phyloP scores from a whole-genome alignment of 1,284 basidiomycete species.

The Meira nashicola region DNA sequence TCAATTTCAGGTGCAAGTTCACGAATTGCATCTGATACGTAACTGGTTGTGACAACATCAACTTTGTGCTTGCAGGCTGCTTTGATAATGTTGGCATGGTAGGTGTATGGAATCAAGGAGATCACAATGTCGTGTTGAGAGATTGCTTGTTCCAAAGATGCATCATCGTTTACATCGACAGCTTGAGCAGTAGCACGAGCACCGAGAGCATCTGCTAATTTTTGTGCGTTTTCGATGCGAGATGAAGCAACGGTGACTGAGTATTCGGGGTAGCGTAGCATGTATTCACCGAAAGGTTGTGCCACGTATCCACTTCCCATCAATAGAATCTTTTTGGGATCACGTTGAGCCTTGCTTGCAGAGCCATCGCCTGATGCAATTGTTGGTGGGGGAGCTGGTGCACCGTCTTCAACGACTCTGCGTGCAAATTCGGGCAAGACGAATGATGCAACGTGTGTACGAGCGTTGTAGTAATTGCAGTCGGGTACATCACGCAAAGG shows the following conservation, averaged over 20 bases:
- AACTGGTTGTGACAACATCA: conserved; percentile 93
- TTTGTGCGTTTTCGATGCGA: conserved; percentile 59
- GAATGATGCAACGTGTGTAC: conserved; percentile 79
- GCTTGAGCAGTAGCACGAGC: conserved; percentile 67
- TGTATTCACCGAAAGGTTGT: conserved; percentile 85
- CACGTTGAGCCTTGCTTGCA: conserved; percentile 38
- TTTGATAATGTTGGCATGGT: conserved; percentile 86
- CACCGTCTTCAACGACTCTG: conserved; percentile 52
- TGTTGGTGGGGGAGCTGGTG: conserved; percentile 41
- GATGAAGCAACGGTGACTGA: conserved; percentile 65
- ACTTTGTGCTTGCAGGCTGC: conserved; percentile 92
- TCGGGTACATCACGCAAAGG: conserved; percentile 62
- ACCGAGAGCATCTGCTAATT: conserved; percentile 64
- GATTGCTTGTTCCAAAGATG: conserved; percentile 73
- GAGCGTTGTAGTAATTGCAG: conserved; percentile 75
- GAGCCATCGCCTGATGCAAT: conserved; percentile 56
- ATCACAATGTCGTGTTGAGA: conserved; percentile 88
- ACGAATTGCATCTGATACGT: conserved; percentile 86
- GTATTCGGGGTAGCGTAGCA: conserved; percentile 77
- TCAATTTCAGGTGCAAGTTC: conserved; percentile 78
- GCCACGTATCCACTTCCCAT: conserved; percentile 95
- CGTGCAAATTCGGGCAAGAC: conserved; percentile 86
- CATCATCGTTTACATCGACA: conserved; percentile 73
- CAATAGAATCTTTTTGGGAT: conserved; percentile 73
- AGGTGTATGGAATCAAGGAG: conserved; percentile 91